phyloP scores from a whole-genome alignment of 352 stramenopile genomes.

The Halophytophthora polymorphica region DNA sequence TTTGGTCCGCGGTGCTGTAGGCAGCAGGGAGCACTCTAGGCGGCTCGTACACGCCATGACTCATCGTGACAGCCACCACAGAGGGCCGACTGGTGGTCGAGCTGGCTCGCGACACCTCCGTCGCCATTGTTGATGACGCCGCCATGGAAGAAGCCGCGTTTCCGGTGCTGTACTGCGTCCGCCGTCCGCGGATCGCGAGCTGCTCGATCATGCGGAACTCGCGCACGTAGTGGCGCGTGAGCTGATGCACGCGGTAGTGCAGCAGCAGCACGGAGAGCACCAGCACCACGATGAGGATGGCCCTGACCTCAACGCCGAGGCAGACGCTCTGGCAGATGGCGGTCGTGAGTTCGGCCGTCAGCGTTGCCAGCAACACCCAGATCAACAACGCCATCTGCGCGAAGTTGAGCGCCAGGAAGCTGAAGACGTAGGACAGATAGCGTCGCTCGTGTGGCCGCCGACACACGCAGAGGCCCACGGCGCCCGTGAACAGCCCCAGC shows the following conservation, averaged over 20 bases:
- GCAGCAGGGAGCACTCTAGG: no score
- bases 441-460: constrained; percentile 23
- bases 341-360: constrained; percentile 20
- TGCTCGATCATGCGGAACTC: constrained; percentile 35
- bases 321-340: constrained; percentile 7
- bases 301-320: constrained; percentile 11
- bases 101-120: constrained; percentile 4
- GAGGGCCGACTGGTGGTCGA: no score
- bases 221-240: constrained; percentile 25
- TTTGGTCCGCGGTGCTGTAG: no score
- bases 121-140: constrained; percentile 15
- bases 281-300: constrained; percentile 27
- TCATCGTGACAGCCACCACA: no score
- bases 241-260: constrained; percentile 25
- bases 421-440: constrained; percentile 25
- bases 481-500: constrained; percentile 23
- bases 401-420: constrained; percentile 34
- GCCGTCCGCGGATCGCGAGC: constrained; percentile 1
- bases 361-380: constrained; percentile 20
- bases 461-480: constrained; percentile 26
- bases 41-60: no score
- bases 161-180: constrained; percentile 2
- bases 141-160: constrained; percentile 8
- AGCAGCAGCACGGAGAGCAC: constrained; percentile 20
- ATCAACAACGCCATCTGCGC: constrained; percentile 24